These are phyloP conservation scores for Dactylellina drechsleri DNA, from an alignment of 2,329 filamentous ascomycete species.

Conservation along the genomic window DNA sequence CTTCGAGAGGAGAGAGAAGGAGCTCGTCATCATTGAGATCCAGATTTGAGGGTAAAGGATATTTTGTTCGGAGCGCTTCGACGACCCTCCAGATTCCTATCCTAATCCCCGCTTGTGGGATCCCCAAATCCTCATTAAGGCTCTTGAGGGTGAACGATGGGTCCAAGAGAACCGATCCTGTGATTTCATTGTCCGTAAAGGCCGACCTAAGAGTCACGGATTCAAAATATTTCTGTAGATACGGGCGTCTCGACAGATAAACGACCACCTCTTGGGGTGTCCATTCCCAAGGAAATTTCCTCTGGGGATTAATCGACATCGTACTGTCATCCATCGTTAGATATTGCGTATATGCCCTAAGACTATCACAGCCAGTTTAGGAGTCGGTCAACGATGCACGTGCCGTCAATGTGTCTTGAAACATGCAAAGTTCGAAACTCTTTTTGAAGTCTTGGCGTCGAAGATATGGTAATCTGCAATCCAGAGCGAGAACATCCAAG, in stretches of 20 bases:
- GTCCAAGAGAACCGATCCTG: slow-evolving; percentile 15
- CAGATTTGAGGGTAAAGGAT: neutral
- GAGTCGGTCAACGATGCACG: too few relatives aligned
- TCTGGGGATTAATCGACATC: neutral
- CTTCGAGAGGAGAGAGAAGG: slow-evolving; percentile 18
- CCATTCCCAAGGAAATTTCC: slow-evolving; percentile 40
- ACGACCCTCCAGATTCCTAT: slow-evolving; percentile 21
- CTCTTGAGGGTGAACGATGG: slow-evolving; percentile 7
- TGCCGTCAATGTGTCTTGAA: too few relatives aligned
- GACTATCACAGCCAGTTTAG: neutral
- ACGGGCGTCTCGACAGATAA: slow-evolving; percentile 11
- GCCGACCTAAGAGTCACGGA: neutral
- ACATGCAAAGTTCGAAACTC: too few relatives aligned
- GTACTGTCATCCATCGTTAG: slow-evolving; percentile 3
- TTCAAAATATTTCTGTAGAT: slow-evolving; percentile 11
- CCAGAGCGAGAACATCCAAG: too few relatives aligned
- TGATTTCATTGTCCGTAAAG: slow-evolving; percentile 37
- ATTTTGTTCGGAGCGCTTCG: slow-evolving; percentile 7
- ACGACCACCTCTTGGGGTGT: slow-evolving; percentile 23
- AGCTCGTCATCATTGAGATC: slow-evolving; percentile 32
- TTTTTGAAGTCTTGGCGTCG: too few relatives aligned
- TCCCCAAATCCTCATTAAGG: slow-evolving; percentile 10
- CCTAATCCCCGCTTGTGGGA: slow-evolving; percentile 13
- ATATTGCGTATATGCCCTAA: neutral
- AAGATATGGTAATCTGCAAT: too few relatives aligned